Conservation (phyloP, 2,329 filamentous ascomycete genomes). For the Beauveria varroae region DNA sequence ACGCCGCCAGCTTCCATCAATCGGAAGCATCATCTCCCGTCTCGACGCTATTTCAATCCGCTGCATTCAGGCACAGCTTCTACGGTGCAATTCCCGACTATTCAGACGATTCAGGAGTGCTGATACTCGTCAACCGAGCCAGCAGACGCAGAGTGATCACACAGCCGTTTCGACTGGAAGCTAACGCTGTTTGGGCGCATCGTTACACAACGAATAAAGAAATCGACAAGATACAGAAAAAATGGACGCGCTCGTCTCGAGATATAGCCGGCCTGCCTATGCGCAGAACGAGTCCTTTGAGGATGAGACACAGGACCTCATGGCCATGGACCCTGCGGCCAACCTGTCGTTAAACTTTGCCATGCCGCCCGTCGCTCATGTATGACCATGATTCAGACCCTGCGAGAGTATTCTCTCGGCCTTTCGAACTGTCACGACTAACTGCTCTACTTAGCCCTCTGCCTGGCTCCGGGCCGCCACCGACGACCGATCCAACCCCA, state of each 20-base stretch:
- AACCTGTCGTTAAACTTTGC: conserved; percentile 87
- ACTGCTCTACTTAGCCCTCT: conserved; percentile 54
- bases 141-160: not conserved
- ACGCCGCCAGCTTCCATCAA: conserved; percentile 9
- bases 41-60: not conserved
- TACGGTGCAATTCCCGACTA: not conserved
- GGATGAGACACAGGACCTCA: conserved; percentile 65
- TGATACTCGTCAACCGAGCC: too few species aligned
- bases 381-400: conserved; percentile 33
- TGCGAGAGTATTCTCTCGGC: not conserved
- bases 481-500: conserved; percentile 93
- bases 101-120: not conserved
- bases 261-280: conserved; percentile 75
- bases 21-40: conserved; percentile 3
- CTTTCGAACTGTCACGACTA: not conserved
- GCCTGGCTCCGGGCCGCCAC: conserved; percentile 95
- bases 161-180: not conserved
- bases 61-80: not conserved
- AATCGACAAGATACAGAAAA: conserved; percentile 12
- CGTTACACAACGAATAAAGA: not conserved
- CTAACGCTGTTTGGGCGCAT: not conserved
- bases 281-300: conserved; percentile 63
- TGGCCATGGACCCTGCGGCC: conserved; percentile 64
- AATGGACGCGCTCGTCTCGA: conserved; percentile 92
- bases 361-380: conserved; percentile 85